Evolutionary conservation across 805 yeast genomes (phyloP).

Genomic region (Diddensiella caesifluorescens): DNA sequence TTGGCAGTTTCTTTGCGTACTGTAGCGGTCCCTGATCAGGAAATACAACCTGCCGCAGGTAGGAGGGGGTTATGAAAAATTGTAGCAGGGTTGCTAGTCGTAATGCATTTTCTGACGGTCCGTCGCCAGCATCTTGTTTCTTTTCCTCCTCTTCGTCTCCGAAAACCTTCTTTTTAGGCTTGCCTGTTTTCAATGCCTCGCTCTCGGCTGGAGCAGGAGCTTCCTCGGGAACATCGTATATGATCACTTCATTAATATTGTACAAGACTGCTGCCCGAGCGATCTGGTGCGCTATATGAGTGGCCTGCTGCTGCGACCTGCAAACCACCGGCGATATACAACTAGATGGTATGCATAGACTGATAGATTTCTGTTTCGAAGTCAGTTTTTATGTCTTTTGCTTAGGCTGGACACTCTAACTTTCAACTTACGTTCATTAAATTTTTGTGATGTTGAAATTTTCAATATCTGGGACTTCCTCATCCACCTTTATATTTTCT

Average conservation of each 20-base stretch:
- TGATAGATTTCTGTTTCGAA: slow-evolving; percentile 11
- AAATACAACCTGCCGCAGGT: slow-evolving; percentile 63
- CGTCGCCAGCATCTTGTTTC: slow-evolving; percentile 18
- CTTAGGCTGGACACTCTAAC: too few species aligned
- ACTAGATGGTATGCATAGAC: slow-evolving; percentile 67
- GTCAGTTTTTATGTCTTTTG: too few species aligned
- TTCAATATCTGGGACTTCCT: too few species aligned
- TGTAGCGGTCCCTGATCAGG: slow-evolving; percentile 41
- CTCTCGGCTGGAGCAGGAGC: slow-evolving; percentile 18
- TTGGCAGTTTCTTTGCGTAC: slow-evolving; percentile 66
- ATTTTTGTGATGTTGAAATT: too few species aligned
- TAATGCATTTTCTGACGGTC: slow-evolving; percentile 35
- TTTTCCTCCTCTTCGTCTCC: slow-evolving; percentile 27
- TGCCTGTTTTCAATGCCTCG: slow-evolving; percentile 24
- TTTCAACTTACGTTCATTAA: too few species aligned
- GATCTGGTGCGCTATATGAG: slow-evolving; percentile 68
- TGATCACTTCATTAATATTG: slow-evolving; percentile 67
- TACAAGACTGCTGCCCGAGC: slow-evolving; percentile 69
- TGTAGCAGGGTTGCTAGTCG: slow-evolving; percentile 67
- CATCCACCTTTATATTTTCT: too few species aligned
- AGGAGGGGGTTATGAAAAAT: slow-evolving; percentile 80
- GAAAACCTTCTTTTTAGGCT: slow-evolving; percentile 36
- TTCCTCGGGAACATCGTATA: slow-evolving; percentile 48
- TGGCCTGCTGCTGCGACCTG: slow-evolving; percentile 63
- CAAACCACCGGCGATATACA: slow-evolving; percentile 53